Conservation (phyloP, 345 rosid genomes). For the Heritiera littoralis region DNA sequence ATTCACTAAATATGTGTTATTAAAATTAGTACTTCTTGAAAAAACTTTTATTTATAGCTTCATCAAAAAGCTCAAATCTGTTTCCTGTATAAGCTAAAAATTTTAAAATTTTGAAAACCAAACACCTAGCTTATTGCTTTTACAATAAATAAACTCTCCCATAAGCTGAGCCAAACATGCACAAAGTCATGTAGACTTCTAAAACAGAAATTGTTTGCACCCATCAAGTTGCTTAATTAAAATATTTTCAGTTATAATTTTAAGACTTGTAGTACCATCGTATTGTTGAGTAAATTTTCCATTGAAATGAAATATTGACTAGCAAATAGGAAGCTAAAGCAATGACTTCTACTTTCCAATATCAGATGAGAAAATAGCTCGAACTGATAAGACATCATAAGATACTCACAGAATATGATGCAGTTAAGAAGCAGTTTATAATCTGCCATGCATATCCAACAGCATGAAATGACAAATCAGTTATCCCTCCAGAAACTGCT, state of each 20-base stretch:
- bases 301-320: not conserved
- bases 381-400: not conserved
- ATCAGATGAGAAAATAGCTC: not conserved
- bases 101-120: no score
- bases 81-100: no score
- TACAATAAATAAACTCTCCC: no score
- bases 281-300: not conserved
- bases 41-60: no score
- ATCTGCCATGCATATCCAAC: slow-evolving; percentile 96
- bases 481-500: slow-evolving; percentile 95
- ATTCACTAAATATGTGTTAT: no score
- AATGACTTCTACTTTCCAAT: not conserved
- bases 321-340: not conserved
- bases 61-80: no score
- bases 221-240: slow-evolving; percentile 1
- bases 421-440: slow-evolving; percentile 85
- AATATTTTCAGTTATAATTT: not conserved
- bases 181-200: not conserved
- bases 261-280: not conserved
- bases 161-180: no score
- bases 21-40: no score
- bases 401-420: slow-evolving; percentile 89
- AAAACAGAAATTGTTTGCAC: not conserved
- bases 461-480: slow-evolving; percentile 89
- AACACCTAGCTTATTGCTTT: no score